phyloP scores from a whole-genome alignment of 768 basidiomycete species.

The Pulveroboletus frians region DNA sequence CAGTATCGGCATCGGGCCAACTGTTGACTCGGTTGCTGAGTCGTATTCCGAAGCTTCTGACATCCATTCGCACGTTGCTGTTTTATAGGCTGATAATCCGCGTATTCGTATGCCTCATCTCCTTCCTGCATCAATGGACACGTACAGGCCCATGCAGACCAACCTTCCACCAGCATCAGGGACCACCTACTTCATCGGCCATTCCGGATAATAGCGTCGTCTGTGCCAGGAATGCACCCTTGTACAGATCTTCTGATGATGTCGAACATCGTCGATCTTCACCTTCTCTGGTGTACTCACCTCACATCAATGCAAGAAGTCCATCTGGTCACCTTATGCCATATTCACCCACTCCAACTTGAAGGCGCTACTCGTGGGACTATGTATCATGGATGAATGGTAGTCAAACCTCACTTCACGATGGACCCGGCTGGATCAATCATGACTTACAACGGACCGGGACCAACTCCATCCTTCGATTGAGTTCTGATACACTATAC shows the following conservation, averaged over 20 bases:
- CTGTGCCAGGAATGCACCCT: conserved; percentile 18
- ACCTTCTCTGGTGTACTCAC: conserved; percentile 8
- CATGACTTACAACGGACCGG: background rate
- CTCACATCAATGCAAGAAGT: conserved; percentile 8
- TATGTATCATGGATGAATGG: background rate
- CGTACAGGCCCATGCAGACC: background rate
- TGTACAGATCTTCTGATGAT: background rate
- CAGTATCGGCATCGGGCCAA: background rate
- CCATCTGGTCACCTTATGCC: conserved; percentile 18
- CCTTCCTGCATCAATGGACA: conserved; percentile 1
- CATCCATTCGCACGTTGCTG: background rate
- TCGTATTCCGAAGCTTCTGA: conserved; percentile 1
- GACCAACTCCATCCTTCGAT: background rate
- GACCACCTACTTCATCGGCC: background rate
- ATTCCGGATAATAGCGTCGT: background rate
- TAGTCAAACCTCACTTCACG: conserved; percentile 13
- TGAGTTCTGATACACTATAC: background rate
- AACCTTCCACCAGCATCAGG: background rate
- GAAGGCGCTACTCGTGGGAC: conserved; percentile 8
- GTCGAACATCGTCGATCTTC: conserved; percentile 5
- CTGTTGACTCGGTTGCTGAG: conserved; percentile 1
- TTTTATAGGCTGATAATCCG: background rate
- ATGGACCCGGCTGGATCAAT: conserved; percentile 9
- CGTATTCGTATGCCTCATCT: conserved; percentile 1
- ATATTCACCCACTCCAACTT: conserved; percentile 7